phyloP scores from a whole-genome alignment of 106 monocot species.

The Platanthera zijinensis region DNA sequence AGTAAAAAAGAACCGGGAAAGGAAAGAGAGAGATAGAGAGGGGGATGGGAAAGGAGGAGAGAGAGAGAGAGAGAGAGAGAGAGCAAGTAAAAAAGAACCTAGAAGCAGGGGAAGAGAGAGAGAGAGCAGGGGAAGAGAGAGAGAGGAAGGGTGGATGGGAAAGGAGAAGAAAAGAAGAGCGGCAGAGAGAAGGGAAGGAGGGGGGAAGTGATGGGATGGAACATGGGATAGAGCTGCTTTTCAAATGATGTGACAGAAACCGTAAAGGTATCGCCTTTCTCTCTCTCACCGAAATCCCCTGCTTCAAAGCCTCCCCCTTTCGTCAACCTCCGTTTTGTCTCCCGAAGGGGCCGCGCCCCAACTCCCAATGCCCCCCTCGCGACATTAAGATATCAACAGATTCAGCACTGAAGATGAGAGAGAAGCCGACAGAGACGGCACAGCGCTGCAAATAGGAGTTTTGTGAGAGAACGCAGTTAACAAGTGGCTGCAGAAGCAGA shows the following conservation, averaged over 20 bases:
- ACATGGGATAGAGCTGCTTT: slow-evolving; percentile 3
- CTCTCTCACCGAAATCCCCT: no score
- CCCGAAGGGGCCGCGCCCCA: slow-evolving; percentile 5
- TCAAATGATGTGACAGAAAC: slow-evolving; percentile 1
- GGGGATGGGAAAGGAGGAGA: no score
- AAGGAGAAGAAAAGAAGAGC: neutral
- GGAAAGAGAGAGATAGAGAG: no score
- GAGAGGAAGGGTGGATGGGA: neutral
- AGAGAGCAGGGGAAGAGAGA: neutral
- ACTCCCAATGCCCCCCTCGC: neutral
- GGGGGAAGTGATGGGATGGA: slow-evolving; percentile 4
- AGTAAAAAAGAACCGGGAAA: no score
- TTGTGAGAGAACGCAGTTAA: no score
- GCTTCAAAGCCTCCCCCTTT: no score
- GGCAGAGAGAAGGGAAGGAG: neutral
- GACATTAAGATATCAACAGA: neutral
- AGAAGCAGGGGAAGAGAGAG: neutral
- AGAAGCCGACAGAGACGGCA: neutral
- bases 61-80: no score
- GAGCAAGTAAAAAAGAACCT: neutral
- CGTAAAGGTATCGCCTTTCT: neutral
- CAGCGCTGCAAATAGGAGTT: neutral
- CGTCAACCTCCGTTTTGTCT: slow-evolving; percentile 2
- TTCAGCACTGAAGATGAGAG: neutral
- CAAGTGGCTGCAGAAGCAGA: no score